Evolutionary conservation across 768 basidiomycete species (phyloP).

Genomic region (Gyrodon lividus): DNA sequence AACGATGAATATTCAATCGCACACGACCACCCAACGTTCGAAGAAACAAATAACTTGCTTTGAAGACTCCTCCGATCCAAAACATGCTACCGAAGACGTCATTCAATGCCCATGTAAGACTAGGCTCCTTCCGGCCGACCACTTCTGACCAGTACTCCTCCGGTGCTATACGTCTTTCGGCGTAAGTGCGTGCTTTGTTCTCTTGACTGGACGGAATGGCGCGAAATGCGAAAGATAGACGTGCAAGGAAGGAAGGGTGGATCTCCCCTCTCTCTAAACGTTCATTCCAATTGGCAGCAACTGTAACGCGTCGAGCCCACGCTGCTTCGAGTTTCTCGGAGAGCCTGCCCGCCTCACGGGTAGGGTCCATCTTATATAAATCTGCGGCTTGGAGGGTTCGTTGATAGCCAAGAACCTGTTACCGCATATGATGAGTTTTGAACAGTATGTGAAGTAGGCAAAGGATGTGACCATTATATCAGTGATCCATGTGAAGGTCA

Average conservation of each 20-base stretch:
- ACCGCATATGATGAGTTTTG: not conserved
- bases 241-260: conserved; percentile 38
- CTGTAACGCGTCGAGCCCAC: conserved; percentile 47
- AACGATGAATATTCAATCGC: not conserved
- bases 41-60: conserved; percentile 28
- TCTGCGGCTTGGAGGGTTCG: conserved; percentile 74
- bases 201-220: conserved; percentile 7
- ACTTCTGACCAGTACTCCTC: conserved; percentile 46
- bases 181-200: conserved; percentile 16
- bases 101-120: conserved; percentile 59
- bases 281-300: conserved; percentile 57
- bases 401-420: conserved; percentile 61
- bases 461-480: conserved; percentile 46
- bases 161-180: conserved; percentile 26
- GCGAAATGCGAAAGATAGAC: conserved; percentile 40
- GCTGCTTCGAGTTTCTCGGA: conserved; percentile 54
- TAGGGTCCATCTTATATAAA: conserved; percentile 62
- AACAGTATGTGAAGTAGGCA: not conserved
- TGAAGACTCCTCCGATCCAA: conserved; percentile 63
- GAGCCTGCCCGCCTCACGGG: conserved; percentile 48
- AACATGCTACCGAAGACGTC: conserved; percentile 57
- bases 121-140: conserved; percentile 47
- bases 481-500: conserved; percentile 68
- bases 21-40: not conserved
- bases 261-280: conserved; percentile 45